phyloP scores from a whole-genome alignment of 1,139 yeast species.

The Geotrichum europaeum region DNA sequence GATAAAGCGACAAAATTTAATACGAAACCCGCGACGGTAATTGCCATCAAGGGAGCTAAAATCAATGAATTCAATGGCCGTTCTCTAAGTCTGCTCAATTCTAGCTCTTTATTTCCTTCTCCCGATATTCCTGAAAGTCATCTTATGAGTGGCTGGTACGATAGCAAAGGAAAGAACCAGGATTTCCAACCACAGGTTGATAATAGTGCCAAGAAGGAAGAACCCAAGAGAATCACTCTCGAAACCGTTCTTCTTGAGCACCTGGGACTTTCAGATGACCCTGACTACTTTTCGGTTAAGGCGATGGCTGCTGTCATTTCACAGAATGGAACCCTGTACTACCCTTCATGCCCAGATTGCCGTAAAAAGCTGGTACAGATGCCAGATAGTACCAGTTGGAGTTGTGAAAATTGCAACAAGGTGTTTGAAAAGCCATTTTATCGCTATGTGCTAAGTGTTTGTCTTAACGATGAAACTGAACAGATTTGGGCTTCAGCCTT shows the following conservation, averaged over 20 bases:
- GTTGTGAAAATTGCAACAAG: constrained; percentile 85
- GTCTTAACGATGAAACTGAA: constrained; percentile 73
- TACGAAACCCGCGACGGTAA: constrained; percentile 72
- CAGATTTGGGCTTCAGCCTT: constrained; percentile 84
- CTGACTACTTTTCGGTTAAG: constrained; percentile 70
- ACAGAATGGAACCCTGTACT: constrained; percentile 69
- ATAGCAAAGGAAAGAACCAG: constrained; percentile 62
- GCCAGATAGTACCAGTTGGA: constrained; percentile 65
- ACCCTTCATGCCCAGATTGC: constrained; percentile 91
- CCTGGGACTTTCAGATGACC: constrained; percentile 58
- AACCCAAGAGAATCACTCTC: constrained; percentile 46
- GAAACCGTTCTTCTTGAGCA: constrained; percentile 61
- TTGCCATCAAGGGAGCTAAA: constrained; percentile 87
- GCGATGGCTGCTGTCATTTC: constrained; percentile 62
- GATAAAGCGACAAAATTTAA: constrained; percentile 73
- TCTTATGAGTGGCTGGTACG: constrained; percentile 91
- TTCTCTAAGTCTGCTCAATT: constrained; percentile 70
- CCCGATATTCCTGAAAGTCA: constrained; percentile 91
- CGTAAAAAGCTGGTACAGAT: constrained; percentile 75
- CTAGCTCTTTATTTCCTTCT: constrained; percentile 67
- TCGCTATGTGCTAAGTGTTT: constrained; percentile 68
- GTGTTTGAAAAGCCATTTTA: constrained; percentile 63
- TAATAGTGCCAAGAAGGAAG: constrained; percentile 26
- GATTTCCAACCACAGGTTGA: constrained; percentile 51
- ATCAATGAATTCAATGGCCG: constrained; percentile 88